These are phyloP conservation scores for Cucurbita argyrosperma DNA, from an alignment of 306 rosid species.

Conservation along the genomic window DNA sequence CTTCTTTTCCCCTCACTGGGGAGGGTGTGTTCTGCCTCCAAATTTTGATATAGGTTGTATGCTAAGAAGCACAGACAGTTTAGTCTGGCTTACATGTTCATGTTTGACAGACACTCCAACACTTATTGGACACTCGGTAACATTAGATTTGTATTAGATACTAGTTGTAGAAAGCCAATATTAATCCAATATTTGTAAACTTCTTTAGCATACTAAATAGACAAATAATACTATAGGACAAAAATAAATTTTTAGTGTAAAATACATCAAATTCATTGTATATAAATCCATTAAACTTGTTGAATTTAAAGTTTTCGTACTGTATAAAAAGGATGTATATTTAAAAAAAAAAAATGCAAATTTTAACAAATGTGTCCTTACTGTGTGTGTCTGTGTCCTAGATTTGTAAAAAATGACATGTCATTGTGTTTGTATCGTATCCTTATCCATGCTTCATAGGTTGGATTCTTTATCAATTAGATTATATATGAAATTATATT, in stretches of 20 bases:
- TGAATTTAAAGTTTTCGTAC: neutral
- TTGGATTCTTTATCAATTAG: neutral
- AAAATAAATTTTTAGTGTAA: neutral
- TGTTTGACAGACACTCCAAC: neutral
- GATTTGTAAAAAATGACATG: neutral
- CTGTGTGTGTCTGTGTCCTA: neutral
- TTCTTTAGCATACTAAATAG: neutral
- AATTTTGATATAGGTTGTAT: neutral
- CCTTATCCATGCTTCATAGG: neutral
- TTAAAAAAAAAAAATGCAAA: neutral
- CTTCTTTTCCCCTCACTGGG: neutral
- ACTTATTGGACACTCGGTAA: neutral
- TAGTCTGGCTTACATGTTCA: neutral
- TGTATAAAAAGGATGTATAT: neutral
- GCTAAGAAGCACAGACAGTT: neutral
- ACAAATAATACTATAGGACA: neutral
- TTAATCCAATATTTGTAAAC: neutral
- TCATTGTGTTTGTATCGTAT: neutral
- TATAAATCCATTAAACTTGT: neutral
- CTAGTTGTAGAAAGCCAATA: no score
- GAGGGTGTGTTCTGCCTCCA: neutral
- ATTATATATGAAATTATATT: neutral
- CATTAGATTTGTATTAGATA: neutral
- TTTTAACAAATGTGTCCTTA: neutral
- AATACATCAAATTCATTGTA: neutral